Conservation (phyloP, 2,329 filamentous ascomycete species). For the Alternaria brassicae region DNA sequence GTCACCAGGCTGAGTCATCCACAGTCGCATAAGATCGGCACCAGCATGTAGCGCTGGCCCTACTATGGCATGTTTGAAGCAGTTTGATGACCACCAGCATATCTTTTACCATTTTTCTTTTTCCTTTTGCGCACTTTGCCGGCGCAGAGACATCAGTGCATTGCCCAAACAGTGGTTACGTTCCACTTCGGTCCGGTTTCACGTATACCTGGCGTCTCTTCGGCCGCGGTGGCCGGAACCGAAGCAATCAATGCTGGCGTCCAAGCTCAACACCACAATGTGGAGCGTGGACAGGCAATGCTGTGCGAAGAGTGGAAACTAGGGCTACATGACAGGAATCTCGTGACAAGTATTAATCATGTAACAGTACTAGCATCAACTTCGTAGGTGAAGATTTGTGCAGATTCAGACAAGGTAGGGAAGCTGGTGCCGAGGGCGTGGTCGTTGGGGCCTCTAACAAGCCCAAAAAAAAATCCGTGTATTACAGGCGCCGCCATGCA, state of each 20-base stretch:
- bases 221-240: conserved; percentile 5
- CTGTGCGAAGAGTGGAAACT: conserved; percentile 1
- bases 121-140: background rate
- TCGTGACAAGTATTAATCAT: background rate
- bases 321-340: background rate
- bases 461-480: background rate
- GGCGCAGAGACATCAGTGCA: conserved; percentile 1
- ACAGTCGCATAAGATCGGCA: conserved; percentile 9
- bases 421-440: conserved; percentile 7
- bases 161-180: conserved; percentile 12
- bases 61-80: conserved; percentile 15
- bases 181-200: conserved; percentile 31
- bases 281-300: conserved; percentile 8
- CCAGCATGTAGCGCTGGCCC: conserved; percentile 9
- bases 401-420: background rate
- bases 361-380: background rate
- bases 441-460: conserved; percentile 11
- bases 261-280: conserved; percentile 12
- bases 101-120: conserved; percentile 1
- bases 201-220: conserved; percentile 16
- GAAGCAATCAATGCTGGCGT: conserved; percentile 8
- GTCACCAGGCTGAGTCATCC: conserved; percentile 8
- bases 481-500: conserved; percentile 17
- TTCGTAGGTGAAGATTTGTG: background rate
- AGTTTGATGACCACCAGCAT: conserved; percentile 14